Base-by-base conservation (phyloP, 805 yeast genomes). In the Candida ipomoeae region DNA sequence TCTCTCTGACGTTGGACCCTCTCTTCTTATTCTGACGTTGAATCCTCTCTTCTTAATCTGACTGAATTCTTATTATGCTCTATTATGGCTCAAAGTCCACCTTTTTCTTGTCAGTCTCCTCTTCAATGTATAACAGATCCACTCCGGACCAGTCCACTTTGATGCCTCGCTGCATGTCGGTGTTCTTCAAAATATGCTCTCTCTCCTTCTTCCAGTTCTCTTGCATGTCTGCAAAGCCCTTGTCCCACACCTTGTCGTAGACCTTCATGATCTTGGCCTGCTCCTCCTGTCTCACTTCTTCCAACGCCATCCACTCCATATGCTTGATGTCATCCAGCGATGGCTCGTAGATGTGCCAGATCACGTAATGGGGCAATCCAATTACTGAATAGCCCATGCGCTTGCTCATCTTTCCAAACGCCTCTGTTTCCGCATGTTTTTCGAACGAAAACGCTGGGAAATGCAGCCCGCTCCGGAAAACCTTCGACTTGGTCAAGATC, bases 341-440 rank as follows among this genome's bases (percentile, higher is more conserved):
- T 23, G 98, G 98, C 73, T 92, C 98, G 69, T 92, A 92, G 56
- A 89, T 64, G 50, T 64, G 68, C 98, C 98, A 92, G 49, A 92
- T 86, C 33, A 89, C 95, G 66, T 92, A 92, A 70, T 92, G 97
- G 11, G 97, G 96, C 59, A 92, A 76, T 0, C 98, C 98, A 53
- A 85, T 78, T 21, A 92, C 97, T 21, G 84, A 76, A 65, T 80
- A 88, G 4, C 92, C 91, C 96, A 92, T 89, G 55, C 85, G 75
- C 58, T 88, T 84, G 59, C 89, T 82, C 75, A 92, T 77, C 64
- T 88, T 90, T 41, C 96, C 99, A 68, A 94, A 92, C 0, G 96
- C 98, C 69, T 94, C 98, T 1, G 98, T 92, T 66, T 92, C 99
- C 3, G 98, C 99, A 66, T 94, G 98, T 61, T 89, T 89, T 68